phyloP scores from a whole-genome alignment of 2,329 filamentous ascomycete genomes.

The Epichloe brachyelytri region DNA sequence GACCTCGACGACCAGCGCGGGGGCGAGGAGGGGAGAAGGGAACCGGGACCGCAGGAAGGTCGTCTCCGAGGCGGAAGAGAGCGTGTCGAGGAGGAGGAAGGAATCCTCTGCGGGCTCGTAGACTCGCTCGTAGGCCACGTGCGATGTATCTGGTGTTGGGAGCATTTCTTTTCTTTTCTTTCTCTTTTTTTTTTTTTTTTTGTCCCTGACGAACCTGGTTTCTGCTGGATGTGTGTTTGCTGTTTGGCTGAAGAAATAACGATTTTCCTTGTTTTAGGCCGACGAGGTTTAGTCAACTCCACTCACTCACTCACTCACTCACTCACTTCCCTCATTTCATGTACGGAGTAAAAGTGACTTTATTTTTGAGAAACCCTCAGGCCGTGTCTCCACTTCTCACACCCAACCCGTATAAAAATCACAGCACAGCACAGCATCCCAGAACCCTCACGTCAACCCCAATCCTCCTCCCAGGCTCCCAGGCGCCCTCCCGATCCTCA shows the following conservation, averaged over 20 bases:
- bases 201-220: no score
- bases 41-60: constrained; percentile 58
- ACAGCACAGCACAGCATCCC: constrained; percentile 15
- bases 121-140: constrained; percentile 76
- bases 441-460: constrained; percentile 19
- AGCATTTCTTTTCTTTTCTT: constrained; percentile 46
- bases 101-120: constrained; percentile 97
- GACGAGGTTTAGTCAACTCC: no score
- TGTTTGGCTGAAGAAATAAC: no score
- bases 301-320: no score
- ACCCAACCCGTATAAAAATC: neutral
- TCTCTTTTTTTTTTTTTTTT: neutral
- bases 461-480: constrained; percentile 21
- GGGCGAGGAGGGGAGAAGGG: constrained; percentile 13
- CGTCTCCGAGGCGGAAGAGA: constrained; percentile 59
- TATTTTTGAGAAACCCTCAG: no score
- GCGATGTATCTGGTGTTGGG: constrained; percentile 83
- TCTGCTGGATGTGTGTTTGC: no score
- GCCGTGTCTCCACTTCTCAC: neutral
- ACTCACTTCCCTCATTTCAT: no score
- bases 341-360: no score
- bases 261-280: no score
- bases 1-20: constrained; percentile 66
- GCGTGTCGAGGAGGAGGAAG: constrained; percentile 82
- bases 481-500: constrained; percentile 33